Percentiles rank a stretch among this genome's conserved stretches.
These are phyloP conservation scores for Vitis cinerea DNA, from an alignment of 164 flowering plant genomes.

Conservation along the genomic window DNA sequence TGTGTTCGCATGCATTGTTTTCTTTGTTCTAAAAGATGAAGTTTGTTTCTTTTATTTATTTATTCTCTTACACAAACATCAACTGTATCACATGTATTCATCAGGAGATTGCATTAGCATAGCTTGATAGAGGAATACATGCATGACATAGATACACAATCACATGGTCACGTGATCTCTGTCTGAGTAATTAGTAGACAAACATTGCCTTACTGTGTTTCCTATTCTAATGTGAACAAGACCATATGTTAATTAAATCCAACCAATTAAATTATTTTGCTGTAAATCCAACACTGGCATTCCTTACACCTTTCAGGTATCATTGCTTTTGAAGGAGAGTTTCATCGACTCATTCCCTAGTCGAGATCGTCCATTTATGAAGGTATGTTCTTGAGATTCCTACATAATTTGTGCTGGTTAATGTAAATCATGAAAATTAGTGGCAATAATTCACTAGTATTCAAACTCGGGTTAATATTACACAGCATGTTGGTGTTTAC, in stretches of 20 bases:
- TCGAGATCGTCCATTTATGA: slow-evolving; percentile 92
- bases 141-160: not conserved
- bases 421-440: too few relatives aligned
- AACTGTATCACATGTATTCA: too few relatives aligned
- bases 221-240: too few relatives aligned
- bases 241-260: not conserved
- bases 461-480: too few relatives aligned
- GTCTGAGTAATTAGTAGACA: not conserved
- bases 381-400: slow-evolving; percentile 41
- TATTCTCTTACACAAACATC: too few relatives aligned
- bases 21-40: too few relatives aligned
- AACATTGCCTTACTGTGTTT: not conserved
- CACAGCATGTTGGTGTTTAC: too few relatives aligned
- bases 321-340: slow-evolving; percentile 94
- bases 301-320: slow-evolving; percentile 53
- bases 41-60: too few relatives aligned
- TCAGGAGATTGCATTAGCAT: too few relatives aligned
- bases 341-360: slow-evolving; percentile 90
- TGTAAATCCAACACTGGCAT: not conserved
- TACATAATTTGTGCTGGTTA: not conserved
- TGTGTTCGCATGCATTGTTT: too few relatives aligned
- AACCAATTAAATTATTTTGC: not conserved
- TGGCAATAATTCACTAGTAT: too few relatives aligned
- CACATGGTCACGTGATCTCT: too few relatives aligned
- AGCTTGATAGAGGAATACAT: not conserved